Evolutionary conservation across 2,329 filamentous ascomycete genomes (phyloP).

Genomic region (Acrocalymma vagum): DNA sequence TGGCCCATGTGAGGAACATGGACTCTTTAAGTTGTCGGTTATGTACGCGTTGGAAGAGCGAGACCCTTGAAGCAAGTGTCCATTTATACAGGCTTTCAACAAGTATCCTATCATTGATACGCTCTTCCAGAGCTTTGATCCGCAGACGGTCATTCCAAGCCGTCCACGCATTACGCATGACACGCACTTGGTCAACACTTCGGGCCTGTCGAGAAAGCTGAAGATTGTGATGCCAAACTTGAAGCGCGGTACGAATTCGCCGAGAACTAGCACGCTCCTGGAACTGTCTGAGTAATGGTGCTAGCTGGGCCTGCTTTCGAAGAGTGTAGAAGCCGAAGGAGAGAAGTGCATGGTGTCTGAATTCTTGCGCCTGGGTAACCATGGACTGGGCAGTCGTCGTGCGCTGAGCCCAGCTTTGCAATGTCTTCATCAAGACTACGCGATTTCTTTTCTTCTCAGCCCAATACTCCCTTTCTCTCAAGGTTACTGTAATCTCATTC

Average conservation of each 20-base stretch:
- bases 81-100: conserved; percentile 68
- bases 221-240: conserved; percentile 58
- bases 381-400: conserved; percentile 30
- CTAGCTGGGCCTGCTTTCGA: conserved; percentile 52
- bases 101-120: conserved; percentile 64
- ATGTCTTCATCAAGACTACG: conserved; percentile 32
- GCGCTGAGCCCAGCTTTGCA: conserved; percentile 32
- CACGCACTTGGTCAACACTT: conserved; percentile 59
- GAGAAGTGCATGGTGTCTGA: conserved; percentile 37
- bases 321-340: conserved; percentile 27
- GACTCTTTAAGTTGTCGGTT: conserved; percentile 37
- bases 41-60: conserved; percentile 50
- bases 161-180: conserved; percentile 66
- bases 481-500: conserved; percentile 30
- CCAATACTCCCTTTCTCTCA: conserved; percentile 35
- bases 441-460: conserved; percentile 29
- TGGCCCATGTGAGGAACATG: conserved; percentile 37
- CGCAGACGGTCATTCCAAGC: conserved; percentile 70
- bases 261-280: conserved; percentile 54
- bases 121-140: conserved; percentile 59
- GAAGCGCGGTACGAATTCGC: conserved; percentile 56
- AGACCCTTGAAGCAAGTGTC: conserved; percentile 60
- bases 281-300: conserved; percentile 54
- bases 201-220: conserved; percentile 56
- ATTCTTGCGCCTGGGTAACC: conserved; percentile 44